Percentiles rank a stretch among this genome's conserved stretches.
Evolutionary conservation across 805 yeast genomes (phyloP).

Genomic region (Spathaspora passalidarum): DNA sequence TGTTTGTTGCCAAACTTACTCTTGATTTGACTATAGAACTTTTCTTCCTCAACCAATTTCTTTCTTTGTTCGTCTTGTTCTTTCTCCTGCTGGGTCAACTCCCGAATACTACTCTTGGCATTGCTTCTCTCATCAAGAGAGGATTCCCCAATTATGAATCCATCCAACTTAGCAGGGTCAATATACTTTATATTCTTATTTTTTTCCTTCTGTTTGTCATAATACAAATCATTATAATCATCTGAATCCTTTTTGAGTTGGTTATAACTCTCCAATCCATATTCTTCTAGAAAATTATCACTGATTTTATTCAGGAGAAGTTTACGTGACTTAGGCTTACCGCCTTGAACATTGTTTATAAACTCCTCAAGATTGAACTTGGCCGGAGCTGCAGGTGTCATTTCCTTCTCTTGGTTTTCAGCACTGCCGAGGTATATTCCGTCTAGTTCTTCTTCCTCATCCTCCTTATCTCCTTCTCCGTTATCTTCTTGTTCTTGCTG

Average conservation of each 20-base stretch:
- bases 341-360: slow-evolving; percentile 14
- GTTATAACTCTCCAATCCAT: slow-evolving; percentile 32
- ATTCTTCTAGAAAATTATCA: slow-evolving; percentile 35
- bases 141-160: slow-evolving; percentile 33
- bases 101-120: slow-evolving; percentile 10
- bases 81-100: slow-evolving; percentile 25
- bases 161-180: slow-evolving; percentile 28
- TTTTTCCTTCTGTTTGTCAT: slow-evolving; percentile 12
- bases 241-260: slow-evolving; percentile 23
- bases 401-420: slow-evolving; percentile 7
- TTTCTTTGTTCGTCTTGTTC: slow-evolving; percentile 22
- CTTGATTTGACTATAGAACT: slow-evolving; percentile 27
- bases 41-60: slow-evolving; percentile 22
- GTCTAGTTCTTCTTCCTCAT: slow-evolving; percentile 16
- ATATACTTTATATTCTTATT: slow-evolving; percentile 21
- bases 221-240: slow-evolving; percentile 26
- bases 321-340: slow-evolving; percentile 22
- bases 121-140: slow-evolving; percentile 2
- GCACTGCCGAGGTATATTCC: slow-evolving; percentile 39
- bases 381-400: slow-evolving; percentile 1
- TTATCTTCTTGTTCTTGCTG: slow-evolving; percentile 12
- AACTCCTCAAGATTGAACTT: slow-evolving; percentile 21
- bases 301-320: slow-evolving; percentile 26
- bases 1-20: slow-evolving; percentile 17
- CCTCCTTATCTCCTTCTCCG: slow-evolving; percentile 9